Conservation (phyloP, 306 rosid genomes). For the Amphicarpaea edgeworthii region DNA sequence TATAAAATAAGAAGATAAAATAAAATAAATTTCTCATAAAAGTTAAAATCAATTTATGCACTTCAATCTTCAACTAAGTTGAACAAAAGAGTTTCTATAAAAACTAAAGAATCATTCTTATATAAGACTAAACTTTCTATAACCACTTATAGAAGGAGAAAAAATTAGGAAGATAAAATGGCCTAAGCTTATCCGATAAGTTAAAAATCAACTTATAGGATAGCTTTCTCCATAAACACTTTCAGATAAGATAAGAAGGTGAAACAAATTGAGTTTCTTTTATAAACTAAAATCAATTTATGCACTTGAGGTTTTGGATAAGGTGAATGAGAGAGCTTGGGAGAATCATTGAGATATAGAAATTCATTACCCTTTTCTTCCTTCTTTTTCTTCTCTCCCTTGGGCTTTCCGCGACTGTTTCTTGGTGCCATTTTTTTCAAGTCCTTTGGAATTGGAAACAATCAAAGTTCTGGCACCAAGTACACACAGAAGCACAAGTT, state of each 20-base stretch:
- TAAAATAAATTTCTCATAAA: neutral
- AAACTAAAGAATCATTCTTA: slow-evolving; percentile 44
- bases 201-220: neutral
- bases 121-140: neutral
- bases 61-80: neutral
- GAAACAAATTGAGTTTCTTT: neutral
- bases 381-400: slow-evolving; percentile 95
- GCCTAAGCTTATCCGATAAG: neutral
- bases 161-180: neutral
- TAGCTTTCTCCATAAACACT: too few species aligned
- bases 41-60: neutral
- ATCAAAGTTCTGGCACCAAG: slow-evolving; percentile 24
- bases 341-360: neutral
- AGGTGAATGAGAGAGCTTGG: neutral
- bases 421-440: slow-evolving; percentile 90
- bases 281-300: neutral
- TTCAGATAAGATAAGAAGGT: neutral
- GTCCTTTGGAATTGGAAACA: slow-evolving; percentile 32
- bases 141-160: neutral
- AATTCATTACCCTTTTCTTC: slow-evolving; percentile 74
- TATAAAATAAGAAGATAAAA: neutral
- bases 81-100: neutral
- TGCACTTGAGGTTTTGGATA: neutral
- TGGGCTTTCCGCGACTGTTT: slow-evolving; percentile 84
- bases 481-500: slow-evolving; percentile 12